phyloP scores from a whole-genome alignment of 2,329 filamentous ascomycete species.

The Aspergillus ruber region DNA sequence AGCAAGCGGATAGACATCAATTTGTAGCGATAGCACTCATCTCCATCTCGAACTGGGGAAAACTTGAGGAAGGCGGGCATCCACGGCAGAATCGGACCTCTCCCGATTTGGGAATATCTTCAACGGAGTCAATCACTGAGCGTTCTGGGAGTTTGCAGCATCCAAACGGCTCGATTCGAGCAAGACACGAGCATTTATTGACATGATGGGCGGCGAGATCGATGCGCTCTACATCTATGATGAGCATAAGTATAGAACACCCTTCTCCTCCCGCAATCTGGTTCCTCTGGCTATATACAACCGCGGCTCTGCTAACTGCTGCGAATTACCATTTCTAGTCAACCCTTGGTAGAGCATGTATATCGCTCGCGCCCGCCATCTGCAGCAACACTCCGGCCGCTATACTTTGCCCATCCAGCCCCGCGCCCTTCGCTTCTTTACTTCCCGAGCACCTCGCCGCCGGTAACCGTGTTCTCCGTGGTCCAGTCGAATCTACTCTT shows the following conservation, averaged over 20 bases:
- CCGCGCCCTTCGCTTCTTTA: constrained; percentile 85
- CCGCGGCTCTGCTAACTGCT: constrained; percentile 10
- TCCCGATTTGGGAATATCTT: constrained; percentile 11
- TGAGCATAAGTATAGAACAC: constrained; percentile 75
- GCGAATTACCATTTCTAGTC: constrained; percentile 47
- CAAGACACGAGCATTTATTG: constrained; percentile 13
- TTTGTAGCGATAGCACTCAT: not conserved
- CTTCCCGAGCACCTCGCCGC: constrained; percentile 71
- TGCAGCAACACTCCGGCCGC: constrained; percentile 68
- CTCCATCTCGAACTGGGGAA: not conserved
- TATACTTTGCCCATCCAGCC: constrained; percentile 74
- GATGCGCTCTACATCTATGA: constrained; percentile 97
- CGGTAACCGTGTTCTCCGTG: constrained; percentile 82
- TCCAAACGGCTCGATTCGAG: constrained; percentile 9
- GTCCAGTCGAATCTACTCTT: constrained; percentile 83
- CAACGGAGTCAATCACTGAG: not conserved
- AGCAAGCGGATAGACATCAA: not conserved
- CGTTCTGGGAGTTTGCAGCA: not conserved
- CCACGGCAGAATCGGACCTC: constrained; percentile 26
- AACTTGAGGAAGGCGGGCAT: constrained; percentile 19
- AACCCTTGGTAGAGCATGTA: constrained; percentile 77
- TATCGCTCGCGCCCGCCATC: constrained; percentile 78
- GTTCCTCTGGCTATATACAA: not conserved
- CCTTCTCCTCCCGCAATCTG: not conserved
- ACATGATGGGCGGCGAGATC: constrained; percentile 74